These are phyloP conservation scores for Nymphaea thermarum DNA, from an alignment of 164 flowering plant genomes.

Conservation along the genomic window DNA sequence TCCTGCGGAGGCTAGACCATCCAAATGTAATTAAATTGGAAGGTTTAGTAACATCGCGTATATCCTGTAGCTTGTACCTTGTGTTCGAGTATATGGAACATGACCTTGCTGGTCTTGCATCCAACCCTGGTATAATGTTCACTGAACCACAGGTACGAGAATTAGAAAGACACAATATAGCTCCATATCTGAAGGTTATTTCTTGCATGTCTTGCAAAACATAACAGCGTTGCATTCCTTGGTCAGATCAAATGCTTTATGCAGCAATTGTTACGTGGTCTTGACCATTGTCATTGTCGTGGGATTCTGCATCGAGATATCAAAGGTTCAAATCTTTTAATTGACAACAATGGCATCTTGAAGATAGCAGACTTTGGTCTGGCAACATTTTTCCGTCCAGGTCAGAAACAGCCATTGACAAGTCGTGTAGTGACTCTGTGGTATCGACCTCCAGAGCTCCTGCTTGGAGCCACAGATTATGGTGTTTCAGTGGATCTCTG, in stretches of 20 bases:
- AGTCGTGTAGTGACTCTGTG: slow-evolving; percentile 97
- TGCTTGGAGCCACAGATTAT: slow-evolving; percentile 90
- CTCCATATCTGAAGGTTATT: background rate
- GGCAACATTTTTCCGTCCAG: slow-evolving; percentile 73
- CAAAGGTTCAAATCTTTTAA: slow-evolving; percentile 90
- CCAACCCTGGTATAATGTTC: slow-evolving; percentile 67
- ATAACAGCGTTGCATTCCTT: background rate
- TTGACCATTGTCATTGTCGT: slow-evolving; percentile 86
- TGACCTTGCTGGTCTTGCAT: slow-evolving; percentile 85
- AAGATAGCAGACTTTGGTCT: slow-evolving; percentile 97
- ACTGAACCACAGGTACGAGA: slow-evolving; percentile 74
- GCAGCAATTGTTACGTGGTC: slow-evolving; percentile 87
- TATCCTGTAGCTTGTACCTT: slow-evolving; percentile 87
- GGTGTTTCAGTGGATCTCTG: slow-evolving; percentile 94
- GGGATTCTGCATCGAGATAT: slow-evolving; percentile 94
- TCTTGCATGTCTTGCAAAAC: background rate
- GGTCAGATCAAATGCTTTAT: slow-evolving; percentile 87
- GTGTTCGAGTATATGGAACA: slow-evolving; percentile 98
- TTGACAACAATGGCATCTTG: slow-evolving; percentile 79
- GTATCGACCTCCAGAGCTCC: slow-evolving; percentile 97
- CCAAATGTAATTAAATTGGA: slow-evolving; percentile 87
- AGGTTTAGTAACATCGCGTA: slow-evolving; percentile 80
- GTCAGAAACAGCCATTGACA: slow-evolving; percentile 64
- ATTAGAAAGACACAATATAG: background rate
- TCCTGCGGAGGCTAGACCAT: slow-evolving; percentile 86